Percentiles rank a stretch among this genome's conserved stretches.
phyloP scores from a whole-genome alignment of 768 basidiomycete species.

The Leucosporidium scottii region DNA sequence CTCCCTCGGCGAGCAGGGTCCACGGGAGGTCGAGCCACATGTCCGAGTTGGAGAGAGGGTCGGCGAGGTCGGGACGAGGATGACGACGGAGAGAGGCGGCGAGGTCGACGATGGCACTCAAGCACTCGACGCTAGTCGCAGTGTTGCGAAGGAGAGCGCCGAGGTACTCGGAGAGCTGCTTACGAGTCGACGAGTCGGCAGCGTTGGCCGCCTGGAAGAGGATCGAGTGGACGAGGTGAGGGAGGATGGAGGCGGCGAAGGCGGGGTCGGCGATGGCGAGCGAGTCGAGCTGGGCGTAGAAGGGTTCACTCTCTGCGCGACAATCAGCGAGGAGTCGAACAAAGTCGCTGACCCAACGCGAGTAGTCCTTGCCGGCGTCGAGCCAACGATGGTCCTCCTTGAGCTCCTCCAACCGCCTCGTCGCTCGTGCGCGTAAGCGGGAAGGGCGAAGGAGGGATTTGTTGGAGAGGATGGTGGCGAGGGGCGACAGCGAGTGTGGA shows the following conservation, averaged over 20 bases:
- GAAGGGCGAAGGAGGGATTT: constrained; percentile 6
- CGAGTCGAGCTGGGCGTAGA: constrained; percentile 62
- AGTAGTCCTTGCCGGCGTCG: not conserved
- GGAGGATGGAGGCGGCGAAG: constrained; percentile 64
- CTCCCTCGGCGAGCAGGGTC: constrained; percentile 60
- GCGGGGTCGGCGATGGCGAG: constrained; percentile 53
- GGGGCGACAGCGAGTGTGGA: not conserved
- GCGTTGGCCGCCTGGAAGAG: constrained; percentile 42
- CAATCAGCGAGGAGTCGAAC: constrained; percentile 22
- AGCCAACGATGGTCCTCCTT: not conserved
- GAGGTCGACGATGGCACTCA: constrained; percentile 61
- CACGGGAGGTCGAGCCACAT: constrained; percentile 76
- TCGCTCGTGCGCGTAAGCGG: not conserved
- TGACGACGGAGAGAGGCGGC: constrained; percentile 68
- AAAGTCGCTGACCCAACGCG: constrained; percentile 15
- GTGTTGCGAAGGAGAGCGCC: constrained; percentile 49
- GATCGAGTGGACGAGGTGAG: constrained; percentile 64
- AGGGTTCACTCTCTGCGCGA: constrained; percentile 44
- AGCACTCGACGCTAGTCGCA: constrained; percentile 45
- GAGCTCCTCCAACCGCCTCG: constrained; percentile 4
- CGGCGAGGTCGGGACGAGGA: constrained; percentile 54
- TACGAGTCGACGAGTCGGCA: not conserved
- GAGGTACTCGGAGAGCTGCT: constrained; percentile 53
- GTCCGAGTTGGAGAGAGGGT: constrained; percentile 37
- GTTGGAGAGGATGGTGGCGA: not conserved